Evolutionary conservation across 805 yeast genomes (phyloP), one percentile per base, ranked within the genome.

Genomic region (Ogataea nonfermentans): DNA sequence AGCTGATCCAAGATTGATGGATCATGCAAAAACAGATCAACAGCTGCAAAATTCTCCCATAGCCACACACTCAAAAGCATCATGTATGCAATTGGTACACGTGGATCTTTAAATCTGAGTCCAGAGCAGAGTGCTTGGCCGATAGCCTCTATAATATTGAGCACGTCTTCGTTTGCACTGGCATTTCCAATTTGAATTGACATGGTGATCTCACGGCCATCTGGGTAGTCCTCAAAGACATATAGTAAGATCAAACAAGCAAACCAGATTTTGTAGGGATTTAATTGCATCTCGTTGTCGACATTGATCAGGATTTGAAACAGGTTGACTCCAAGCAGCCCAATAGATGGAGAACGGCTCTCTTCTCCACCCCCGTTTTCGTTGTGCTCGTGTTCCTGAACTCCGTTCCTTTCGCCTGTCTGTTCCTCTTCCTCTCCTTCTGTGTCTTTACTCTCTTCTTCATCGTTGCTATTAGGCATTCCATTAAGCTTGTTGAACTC

Each of bases 191-290:
- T 62, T 3, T 60, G 62, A n/a, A 86, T 67, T 0, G 58, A 54
- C 32, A 76, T 61, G 0, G 83, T 73, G 10, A 70, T 43, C 6
- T 66, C 66, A 46, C 76, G 74, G 12, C 76, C 65, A 13, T 71
- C 77, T 4, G 69, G 69, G 43, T 63, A 66, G 26, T 74, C 82
- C 39, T 75, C 76, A 45, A 89, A 73, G 2, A 89, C 57, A 39
- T 74, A 76, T 29, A 84, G 67, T 15, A 91, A 57, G 4, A 87
- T 66, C 4, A 79, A 73, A 2, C 84, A 67, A 0, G 96, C 78
- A 62, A 91, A 90, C 93, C 95, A 93, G 1, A 79, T 63, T 52
- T 80, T 78, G 57, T 89, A 93, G 0, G 99, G 97, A 49, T 93
- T 91, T 24, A 90, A 62, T 38, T 80, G 76, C 33, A 72, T 59